Base-by-base conservation (phyloP, 148 eudicot genomes). In the Rhododendron griersonianum region DNA sequence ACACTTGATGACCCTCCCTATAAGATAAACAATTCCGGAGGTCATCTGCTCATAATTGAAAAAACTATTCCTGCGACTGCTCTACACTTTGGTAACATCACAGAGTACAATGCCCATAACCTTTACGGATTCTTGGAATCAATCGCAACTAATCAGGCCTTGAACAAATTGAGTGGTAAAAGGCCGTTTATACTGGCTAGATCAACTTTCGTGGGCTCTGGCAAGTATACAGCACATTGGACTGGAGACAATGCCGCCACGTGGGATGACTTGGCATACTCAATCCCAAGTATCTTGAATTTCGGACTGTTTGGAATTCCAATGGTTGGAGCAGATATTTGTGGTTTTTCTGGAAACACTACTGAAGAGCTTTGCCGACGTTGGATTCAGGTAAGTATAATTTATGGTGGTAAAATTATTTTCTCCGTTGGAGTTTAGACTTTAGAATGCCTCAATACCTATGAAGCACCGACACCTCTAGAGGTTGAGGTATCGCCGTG, bases 261-360 rank as follows among this genome's bases (percentile, higher is more conserved):
- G 1, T 96, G 99, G 99, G 83, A 88, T 76, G 98, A 96, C 75
- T 84, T 96, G 84, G 93, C 91, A 3, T 95, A 92, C 86, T 80
- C 96, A 11, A 96, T 96, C 65, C 95, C 99, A 0, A 75, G 93
- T 45, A 92, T 96, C 28, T 89, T 96, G 83, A 96, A 86, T 85
- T 96, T 83, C 61, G 98, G 98, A 73, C 44, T 96, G 1, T 96
- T 94, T 85, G 98, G 98, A 45, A 87, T 95, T 87, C 98, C 99
- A n/a, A 95, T 96, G 99, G 90, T 96, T 84, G 98, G 96, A 78
- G 96, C 96, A 8, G 99, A 96, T 91, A 95, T 96, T n/a, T 95
- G 99, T 87, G 99, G 99, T 2, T 96, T 96, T 83, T 28, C 86
- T 2, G 87, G 87, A 45, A 87, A 93, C 75, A 96, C 99, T 7